These are phyloP conservation scores for Alternaria angustiovoidea DNA, from an alignment of 2,329 filamentous ascomycete genomes.

Conservation along the genomic window DNA sequence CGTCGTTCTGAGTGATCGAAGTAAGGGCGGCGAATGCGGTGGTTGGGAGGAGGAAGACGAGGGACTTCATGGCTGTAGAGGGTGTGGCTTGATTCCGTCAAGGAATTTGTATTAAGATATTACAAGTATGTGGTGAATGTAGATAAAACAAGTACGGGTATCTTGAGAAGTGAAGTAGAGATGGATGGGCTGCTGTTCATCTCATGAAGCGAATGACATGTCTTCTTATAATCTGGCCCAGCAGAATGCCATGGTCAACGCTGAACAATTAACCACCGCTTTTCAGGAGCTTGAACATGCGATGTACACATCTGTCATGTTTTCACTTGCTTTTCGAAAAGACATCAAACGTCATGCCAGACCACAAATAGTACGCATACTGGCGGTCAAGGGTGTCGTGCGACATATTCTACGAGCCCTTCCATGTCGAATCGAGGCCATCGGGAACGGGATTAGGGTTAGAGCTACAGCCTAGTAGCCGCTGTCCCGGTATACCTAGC, in stretches of 20 bases:
- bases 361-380: constrained; percentile 13
- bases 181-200: background rate
- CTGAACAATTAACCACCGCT: background rate
- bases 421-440: constrained; percentile 15
- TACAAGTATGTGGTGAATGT: background rate
- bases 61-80: constrained; percentile 24
- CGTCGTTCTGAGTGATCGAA: constrained; percentile 36
- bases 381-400: constrained; percentile 7
- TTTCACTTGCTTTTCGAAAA: constrained; percentile 14
- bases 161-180: background rate
- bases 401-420: constrained; percentile 3
- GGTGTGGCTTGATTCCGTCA: background rate
- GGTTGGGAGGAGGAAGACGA: constrained; percentile 19
- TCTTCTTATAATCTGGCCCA: constrained; percentile 3
- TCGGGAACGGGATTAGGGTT: constrained; percentile 11
- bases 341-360: constrained; percentile 26
- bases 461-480: constrained; percentile 20
- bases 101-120: constrained; percentile 1
- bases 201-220: background rate
- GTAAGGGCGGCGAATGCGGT: constrained; percentile 30
- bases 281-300: background rate
- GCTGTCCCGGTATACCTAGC: constrained; percentile 8
- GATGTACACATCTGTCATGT: constrained; percentile 19
- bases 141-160: background rate
- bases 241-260: background rate